A percentile compares a stretch with the other conserved stretches of the same genome.
Evolutionary conservation across 768 basidiomycete species (phyloP).

Genomic region (Cystofilobasidium macerans): DNA sequence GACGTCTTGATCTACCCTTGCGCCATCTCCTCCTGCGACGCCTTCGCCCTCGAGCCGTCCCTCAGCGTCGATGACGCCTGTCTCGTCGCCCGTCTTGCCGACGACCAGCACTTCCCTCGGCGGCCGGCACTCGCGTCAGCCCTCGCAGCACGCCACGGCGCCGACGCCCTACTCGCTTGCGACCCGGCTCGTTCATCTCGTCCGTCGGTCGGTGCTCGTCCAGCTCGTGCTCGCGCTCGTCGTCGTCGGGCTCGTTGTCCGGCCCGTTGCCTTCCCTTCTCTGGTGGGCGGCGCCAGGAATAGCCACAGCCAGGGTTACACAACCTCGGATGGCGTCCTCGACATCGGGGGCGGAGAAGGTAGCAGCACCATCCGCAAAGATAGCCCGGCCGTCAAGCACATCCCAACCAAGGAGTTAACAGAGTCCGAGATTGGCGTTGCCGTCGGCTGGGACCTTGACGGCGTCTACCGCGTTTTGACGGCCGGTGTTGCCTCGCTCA

Average conservation of each 20-base stretch:
- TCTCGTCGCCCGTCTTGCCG: too few relatives aligned
- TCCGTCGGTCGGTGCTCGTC: background rate
- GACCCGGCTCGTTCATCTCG: background rate
- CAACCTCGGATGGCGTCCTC: background rate
- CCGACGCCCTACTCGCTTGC: background rate
- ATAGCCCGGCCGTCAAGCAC: background rate
- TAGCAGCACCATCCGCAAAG: background rate
- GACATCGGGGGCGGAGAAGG: background rate
- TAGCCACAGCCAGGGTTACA: too few relatives aligned
- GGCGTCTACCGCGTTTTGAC: constrained; percentile 1
- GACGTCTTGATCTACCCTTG: too few relatives aligned
- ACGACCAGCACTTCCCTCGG: too few relatives aligned
- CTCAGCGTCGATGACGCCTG: background rate
- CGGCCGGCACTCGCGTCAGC: background rate
- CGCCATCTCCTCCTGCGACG: too few relatives aligned
- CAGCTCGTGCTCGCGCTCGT: background rate
- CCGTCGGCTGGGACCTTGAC: background rate
- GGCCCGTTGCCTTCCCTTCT: background rate
- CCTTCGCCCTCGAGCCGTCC: too few relatives aligned
- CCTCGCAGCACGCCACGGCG: background rate
- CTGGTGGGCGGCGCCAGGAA: background rate
- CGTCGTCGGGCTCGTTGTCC: background rate
- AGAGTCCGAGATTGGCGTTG: background rate
- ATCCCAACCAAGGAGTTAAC: too few relatives aligned
- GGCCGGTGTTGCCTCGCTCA: background rate